These are phyloP conservation scores for Dictyostelium intermedium DNA, from an alignment of 78 protist genomes.

Conservation along the genomic window DNA sequence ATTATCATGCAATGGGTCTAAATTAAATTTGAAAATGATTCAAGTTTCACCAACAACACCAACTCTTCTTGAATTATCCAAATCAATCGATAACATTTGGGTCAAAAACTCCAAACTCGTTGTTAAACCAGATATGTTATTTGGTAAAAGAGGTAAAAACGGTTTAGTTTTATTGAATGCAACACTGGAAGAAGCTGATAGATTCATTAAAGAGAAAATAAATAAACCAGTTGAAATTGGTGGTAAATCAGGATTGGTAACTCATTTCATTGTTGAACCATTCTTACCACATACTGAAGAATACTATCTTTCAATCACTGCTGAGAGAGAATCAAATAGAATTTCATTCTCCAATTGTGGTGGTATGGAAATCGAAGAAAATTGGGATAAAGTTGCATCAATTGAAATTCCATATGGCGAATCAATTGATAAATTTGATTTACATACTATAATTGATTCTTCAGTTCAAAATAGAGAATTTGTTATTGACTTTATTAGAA, in stretches of 20 bases:
- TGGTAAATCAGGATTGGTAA: slow-evolving; percentile 73
- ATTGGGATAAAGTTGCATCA: slow-evolving; percentile 49
- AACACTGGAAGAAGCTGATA: slow-evolving; percentile 71
- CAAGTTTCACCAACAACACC: slow-evolving; percentile 37
- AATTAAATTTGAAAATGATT: slow-evolving; percentile 33
- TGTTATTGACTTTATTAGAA: slow-evolving; percentile 50
- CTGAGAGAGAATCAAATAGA: slow-evolving; percentile 74
- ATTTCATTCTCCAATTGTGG: slow-evolving; percentile 86
- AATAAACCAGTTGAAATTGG: slow-evolving; percentile 49
- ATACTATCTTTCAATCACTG: slow-evolving; percentile 88
- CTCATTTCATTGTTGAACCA: slow-evolving; percentile 89
- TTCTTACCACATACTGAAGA: slow-evolving; percentile 89
- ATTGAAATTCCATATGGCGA: slow-evolving; percentile 56
- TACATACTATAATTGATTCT: slow-evolving; percentile 13
- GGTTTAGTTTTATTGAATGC: slow-evolving; percentile 87
- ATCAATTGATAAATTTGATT: slow-evolving; percentile 15
- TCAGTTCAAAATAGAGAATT: slow-evolving; percentile 20
- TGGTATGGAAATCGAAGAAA: slow-evolving; percentile 92
- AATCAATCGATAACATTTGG: slow-evolving; percentile 51
- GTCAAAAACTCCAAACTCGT: slow-evolving; percentile 72
- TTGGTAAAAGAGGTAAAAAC: slow-evolving; percentile 89
- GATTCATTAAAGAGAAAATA: slow-evolving; percentile 79
- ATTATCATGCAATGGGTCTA: slow-evolving; percentile 28
- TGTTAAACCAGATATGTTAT: slow-evolving; percentile 93
- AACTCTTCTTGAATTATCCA: background rate